phyloP scores from a whole-genome alignment of 805 yeast species.

The Clavispora asparagi region DNA sequence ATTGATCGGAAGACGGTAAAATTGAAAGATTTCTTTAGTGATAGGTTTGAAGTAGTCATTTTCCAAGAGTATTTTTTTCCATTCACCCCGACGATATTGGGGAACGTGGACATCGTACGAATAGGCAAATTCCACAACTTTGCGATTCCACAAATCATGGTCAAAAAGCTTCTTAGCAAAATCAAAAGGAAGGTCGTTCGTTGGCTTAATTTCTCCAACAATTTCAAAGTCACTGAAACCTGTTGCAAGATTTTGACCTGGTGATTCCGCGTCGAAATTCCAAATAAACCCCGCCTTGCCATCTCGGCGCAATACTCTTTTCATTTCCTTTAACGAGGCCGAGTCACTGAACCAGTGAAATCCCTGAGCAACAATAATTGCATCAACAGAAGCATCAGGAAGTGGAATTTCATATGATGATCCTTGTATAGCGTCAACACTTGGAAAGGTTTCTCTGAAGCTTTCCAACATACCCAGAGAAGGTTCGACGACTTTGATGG shows the following conservation, averaged over 20 bases:
- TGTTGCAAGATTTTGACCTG: constrained; percentile 6
- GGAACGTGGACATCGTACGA: constrained; percentile 44
- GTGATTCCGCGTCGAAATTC: constrained; percentile 43
- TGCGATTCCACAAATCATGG: constrained; percentile 32
- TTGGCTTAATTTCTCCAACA: constrained; percentile 1
- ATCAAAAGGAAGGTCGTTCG: constrained; percentile 1
- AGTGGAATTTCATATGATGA: constrained; percentile 45
- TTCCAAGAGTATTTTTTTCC: constrained; percentile 37
- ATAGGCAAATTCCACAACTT: constrained; percentile 30
- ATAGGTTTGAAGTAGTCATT: constrained; percentile 29
- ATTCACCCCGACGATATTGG: constrained; percentile 46
- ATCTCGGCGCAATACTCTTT: constrained; percentile 42
- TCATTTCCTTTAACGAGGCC: constrained; percentile 43
- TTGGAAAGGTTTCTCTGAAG: constrained; percentile 44
- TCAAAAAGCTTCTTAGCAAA: constrained; percentile 12
- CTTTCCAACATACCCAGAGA: constrained; percentile 51
- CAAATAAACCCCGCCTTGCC: constrained; percentile 54
- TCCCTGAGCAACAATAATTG: constrained; percentile 53
- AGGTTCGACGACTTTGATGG: constrained; percentile 49
- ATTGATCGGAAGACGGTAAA: constrained; percentile 24
- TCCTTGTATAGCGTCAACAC: constrained; percentile 29
- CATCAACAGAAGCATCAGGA: constrained; percentile 40
- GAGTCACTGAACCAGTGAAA: constrained; percentile 63
- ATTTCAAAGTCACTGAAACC: neutral
- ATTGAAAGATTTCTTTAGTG: constrained; percentile 26